phyloP scores from a whole-genome alignment of 2,329 filamentous ascomycete genomes.

The Calonectria honghensis region DNA sequence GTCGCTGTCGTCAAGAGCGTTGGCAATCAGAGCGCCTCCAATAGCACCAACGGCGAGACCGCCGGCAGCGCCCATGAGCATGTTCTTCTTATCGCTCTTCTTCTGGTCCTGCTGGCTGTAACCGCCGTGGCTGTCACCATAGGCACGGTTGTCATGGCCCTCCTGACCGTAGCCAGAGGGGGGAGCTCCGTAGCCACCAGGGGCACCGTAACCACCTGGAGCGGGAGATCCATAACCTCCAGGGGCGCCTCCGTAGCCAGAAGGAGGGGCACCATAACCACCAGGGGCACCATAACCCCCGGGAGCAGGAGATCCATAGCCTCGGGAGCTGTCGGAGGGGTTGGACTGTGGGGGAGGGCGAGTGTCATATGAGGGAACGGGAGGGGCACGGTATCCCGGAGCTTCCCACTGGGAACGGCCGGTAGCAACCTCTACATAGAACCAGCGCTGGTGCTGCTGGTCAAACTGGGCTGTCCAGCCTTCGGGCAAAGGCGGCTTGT shows the following conservation, averaged over 20 bases:
- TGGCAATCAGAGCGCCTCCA: conserved; percentile 75
- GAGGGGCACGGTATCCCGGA: conserved; percentile 60
- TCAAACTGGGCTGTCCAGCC: conserved; percentile 81
- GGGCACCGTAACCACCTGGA: conserved; percentile 24
- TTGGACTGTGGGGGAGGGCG: conserved; percentile 49
- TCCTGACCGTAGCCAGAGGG: conserved; percentile 17
- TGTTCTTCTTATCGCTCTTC: conserved; percentile 69
- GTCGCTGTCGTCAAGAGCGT: conserved; percentile 66
- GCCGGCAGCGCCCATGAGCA: conserved; percentile 75
- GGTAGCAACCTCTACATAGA: conserved; percentile 77
- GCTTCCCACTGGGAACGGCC: conserved; percentile 79
- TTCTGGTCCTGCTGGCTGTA: conserved; percentile 55
- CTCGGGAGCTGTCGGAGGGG: conserved; percentile 53
- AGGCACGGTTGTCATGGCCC: conserved; percentile 36
- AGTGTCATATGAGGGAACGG: conserved; percentile 44
- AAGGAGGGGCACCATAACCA: conserved; percentile 41
- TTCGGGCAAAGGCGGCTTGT: conserved; percentile 71
- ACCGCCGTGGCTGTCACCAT: conserved; percentile 42
- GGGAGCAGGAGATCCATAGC: conserved; percentile 39
- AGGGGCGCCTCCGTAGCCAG: conserved; percentile 48
- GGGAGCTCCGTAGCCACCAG: conserved; percentile 30
- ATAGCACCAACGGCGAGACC: conserved; percentile 75
- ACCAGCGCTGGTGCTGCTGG: conserved; percentile 76
- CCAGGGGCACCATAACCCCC: conserved; percentile 35
- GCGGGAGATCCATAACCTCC: conserved; percentile 45